phyloP scores from a whole-genome alignment of 495 filamentous ascomycete genomes.

The Aspergillus funiculosus region DNA sequence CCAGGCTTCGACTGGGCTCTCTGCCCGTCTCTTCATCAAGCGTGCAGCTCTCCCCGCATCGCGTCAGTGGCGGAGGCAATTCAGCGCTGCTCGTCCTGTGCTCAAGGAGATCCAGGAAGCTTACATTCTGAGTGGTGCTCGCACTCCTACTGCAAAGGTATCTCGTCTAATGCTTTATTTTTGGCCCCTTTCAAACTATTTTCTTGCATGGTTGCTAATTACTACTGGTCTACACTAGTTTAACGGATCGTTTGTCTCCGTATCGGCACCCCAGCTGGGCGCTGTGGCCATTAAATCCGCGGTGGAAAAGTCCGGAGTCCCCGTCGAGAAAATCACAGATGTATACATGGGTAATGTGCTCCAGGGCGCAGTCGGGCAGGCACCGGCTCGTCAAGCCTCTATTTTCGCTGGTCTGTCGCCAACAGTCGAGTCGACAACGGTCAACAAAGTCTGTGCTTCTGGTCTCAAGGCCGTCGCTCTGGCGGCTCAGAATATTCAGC shows the following conservation, averaged over 20 bases:
- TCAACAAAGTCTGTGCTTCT: constrained; percentile 97
- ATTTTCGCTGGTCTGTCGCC: constrained; percentile 80
- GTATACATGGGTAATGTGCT: constrained; percentile 99
- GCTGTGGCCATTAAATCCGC: constrained; percentile 86
- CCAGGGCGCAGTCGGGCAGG: constrained; percentile 74
- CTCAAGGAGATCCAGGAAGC: constrained; percentile 73
- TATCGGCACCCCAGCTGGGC: constrained; percentile 80
- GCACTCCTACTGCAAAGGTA: constrained; percentile 86
- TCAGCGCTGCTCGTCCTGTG: constrained; percentile 56
- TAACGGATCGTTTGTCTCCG: constrained; percentile 78
- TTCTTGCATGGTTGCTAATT: too few species aligned
- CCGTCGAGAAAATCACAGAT: constrained; percentile 70
- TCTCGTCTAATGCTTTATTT: too few species aligned
- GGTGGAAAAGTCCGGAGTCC: constrained; percentile 72
- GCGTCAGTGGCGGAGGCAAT: constrained; percentile 53
- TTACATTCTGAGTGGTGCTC: constrained; percentile 82
- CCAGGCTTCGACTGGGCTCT: constrained; percentile 23
- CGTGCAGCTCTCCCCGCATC: constrained; percentile 36
- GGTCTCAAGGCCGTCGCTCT: constrained; percentile 87
- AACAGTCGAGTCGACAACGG: constrained; percentile 74
- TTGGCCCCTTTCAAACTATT: too few species aligned
- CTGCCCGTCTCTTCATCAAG: constrained; percentile 28
- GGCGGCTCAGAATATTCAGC: constrained; percentile 88
- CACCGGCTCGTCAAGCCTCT: constrained; percentile 84
- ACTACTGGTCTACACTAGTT: constrained; percentile 53